phyloP scores from a whole-genome alignment of 176 grass and related monocot species.

The Avena atlantica region DNA sequence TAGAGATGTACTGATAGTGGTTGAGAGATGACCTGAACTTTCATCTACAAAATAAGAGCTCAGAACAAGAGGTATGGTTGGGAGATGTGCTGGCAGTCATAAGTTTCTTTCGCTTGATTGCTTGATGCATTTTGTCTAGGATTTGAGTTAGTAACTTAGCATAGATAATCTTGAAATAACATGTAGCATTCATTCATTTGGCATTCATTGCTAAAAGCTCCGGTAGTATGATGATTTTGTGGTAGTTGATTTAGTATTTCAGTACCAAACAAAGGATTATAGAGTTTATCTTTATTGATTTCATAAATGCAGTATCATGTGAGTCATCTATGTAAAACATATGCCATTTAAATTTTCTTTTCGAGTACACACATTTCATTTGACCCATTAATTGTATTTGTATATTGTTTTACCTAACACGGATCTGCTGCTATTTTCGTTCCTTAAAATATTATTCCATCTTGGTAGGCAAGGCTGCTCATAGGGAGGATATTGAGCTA shows the following conservation, averaged over 20 bases:
- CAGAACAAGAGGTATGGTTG: slow-evolving; percentile 64
- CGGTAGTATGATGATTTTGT: neutral
- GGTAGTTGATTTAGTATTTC: slow-evolving; percentile 17
- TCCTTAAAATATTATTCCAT: neutral
- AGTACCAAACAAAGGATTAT: slow-evolving; percentile 11
- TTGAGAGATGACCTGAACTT: slow-evolving; percentile 69
- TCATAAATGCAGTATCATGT: neutral
- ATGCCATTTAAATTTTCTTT: slow-evolving; percentile 3
- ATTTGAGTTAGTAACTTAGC: neutral
- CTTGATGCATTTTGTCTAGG: neutral
- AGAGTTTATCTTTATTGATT: neutral
- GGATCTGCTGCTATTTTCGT: neutral
- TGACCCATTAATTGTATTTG: neutral
- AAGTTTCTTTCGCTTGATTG: neutral
- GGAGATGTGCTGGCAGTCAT: neutral
- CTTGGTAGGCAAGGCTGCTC: slow-evolving; percentile 66
- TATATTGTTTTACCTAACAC: neutral
- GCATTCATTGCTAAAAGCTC: slow-evolving; percentile 31
- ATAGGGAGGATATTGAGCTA: slow-evolving; percentile 77
- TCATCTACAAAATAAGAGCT: slow-evolving; percentile 67
- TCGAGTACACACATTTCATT: slow-evolving; percentile 10
- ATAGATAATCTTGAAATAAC: slow-evolving; percentile 6
- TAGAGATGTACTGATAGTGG: slow-evolving; percentile 70
- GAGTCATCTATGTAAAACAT: slow-evolving; percentile 10
- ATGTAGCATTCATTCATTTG: slow-evolving; percentile 22